These are phyloP conservation scores for Gnomoniopsis sp. DNA, from an alignment of 2,329 filamentous ascomycete species.

Conservation along the genomic window DNA sequence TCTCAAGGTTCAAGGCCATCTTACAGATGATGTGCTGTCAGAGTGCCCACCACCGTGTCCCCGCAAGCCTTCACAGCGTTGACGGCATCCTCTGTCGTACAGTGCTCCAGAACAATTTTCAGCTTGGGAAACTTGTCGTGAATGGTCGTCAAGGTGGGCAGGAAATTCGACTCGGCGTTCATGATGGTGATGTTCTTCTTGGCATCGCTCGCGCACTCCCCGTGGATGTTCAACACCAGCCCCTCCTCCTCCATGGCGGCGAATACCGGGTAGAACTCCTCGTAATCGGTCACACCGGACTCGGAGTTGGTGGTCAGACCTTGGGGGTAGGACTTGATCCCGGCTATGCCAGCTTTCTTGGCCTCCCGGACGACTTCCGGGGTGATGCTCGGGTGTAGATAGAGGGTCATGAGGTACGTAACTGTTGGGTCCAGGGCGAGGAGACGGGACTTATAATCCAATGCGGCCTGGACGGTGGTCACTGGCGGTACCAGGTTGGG, in stretches of 20 bases:
- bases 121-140: slow-evolving; percentile 73
- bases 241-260: slow-evolving; percentile 82
- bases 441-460: slow-evolving; percentile 63
- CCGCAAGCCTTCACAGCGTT: slow-evolving; percentile 75
- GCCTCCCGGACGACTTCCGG: slow-evolving; percentile 70
- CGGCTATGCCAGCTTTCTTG: slow-evolving; percentile 65
- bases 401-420: slow-evolving; percentile 72
- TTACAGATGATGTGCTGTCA: slow-evolving; percentile 81
- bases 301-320: slow-evolving; percentile 64
- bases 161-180: slow-evolving; percentile 72
- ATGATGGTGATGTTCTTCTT: slow-evolving; percentile 49
- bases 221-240: slow-evolving; percentile 76
- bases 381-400: slow-evolving; percentile 57
- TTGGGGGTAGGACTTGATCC: slow-evolving; percentile 68
- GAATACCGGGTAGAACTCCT: slow-evolving; percentile 74
- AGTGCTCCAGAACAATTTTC: slow-evolving; percentile 75
- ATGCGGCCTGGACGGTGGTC: slow-evolving; percentile 57
- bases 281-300: slow-evolving; percentile 67
- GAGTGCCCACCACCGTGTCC: slow-evolving; percentile 70
- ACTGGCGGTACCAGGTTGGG: slow-evolving; percentile 65
- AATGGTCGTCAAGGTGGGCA: slow-evolving; percentile 73
- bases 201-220: slow-evolving; percentile 61
- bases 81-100: slow-evolving; percentile 78
- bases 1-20: background rate
- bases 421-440: slow-evolving; percentile 59